Conservation (phyloP, 2,329 filamentous ascomycete genomes). For the Colletotrichum graminicola region DNA sequence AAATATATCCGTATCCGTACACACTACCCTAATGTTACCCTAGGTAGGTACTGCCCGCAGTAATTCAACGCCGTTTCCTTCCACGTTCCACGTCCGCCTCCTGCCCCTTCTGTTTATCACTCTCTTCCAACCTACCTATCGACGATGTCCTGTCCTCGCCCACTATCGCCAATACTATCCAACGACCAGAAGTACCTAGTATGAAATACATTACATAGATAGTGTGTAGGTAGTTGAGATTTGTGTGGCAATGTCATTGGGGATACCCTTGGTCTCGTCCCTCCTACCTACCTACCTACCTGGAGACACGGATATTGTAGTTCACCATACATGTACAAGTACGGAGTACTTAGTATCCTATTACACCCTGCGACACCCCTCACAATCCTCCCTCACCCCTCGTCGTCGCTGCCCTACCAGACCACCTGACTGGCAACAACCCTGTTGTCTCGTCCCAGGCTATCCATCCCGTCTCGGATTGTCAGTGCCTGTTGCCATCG, state of each 20-base stretch:
- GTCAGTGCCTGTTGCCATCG: conserved; percentile 10
- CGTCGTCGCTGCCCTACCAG: conserved; percentile 20
- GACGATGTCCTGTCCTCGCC: background rate
- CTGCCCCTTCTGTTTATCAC: background rate
- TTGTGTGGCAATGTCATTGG: background rate
- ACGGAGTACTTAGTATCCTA: background rate
- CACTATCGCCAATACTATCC: background rate
- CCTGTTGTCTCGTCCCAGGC: conserved; percentile 25
- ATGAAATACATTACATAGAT: background rate
- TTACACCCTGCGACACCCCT: conserved; percentile 3
- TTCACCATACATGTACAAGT: background rate
- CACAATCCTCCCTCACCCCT: conserved; percentile 9
- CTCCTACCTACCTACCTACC: background rate
- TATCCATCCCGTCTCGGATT: conserved; percentile 26
- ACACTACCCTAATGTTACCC: no score
- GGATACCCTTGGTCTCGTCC: background rate
- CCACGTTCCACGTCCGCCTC: conserved; percentile 19
- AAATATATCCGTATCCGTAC: no score
- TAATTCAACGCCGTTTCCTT: conserved; percentile 23
- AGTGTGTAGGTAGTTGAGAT: background rate
- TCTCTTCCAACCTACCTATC: background rate
- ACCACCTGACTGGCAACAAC: conserved; percentile 36
- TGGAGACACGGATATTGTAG: no score
- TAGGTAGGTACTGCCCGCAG: no score
- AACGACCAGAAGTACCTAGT: background rate